A percentile compares a stretch with the other conserved stretches of the same genome.
Conservation (phyloP, 1,284 basidiomycete genomes). For the Pascua sp. region DNA sequence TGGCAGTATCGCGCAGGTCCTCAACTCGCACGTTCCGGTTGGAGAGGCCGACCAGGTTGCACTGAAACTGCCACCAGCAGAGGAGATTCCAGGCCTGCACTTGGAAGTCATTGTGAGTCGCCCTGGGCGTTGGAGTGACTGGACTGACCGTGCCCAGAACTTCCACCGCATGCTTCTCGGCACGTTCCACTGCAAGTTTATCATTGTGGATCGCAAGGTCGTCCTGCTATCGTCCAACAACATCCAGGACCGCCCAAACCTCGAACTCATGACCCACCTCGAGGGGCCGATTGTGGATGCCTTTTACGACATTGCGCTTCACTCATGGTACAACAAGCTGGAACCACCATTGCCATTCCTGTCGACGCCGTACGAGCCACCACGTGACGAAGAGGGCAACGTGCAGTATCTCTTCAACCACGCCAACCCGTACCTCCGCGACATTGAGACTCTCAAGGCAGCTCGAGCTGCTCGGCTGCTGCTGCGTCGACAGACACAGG, state of each 20-base stretch:
- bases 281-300: slow-evolving; percentile 67
- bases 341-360: slow-evolving; percentile 40
- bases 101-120: slow-evolving; percentile 58
- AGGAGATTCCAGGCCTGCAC: slow-evolving; percentile 61
- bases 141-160: slow-evolving; percentile 33
- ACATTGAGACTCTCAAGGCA: slow-evolving; percentile 53
- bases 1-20: slow-evolving; percentile 57
- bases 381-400: slow-evolving; percentile 37
- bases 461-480: slow-evolving; percentile 51
- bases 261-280: slow-evolving; percentile 64
- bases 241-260: slow-evolving; percentile 58
- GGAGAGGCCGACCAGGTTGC: slow-evolving; percentile 42
- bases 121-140: not conserved
- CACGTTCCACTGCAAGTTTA: slow-evolving; percentile 74
- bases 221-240: slow-evolving; percentile 72
- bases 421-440: slow-evolving; percentile 54
- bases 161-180: slow-evolving; percentile 60
- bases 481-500: slow-evolving; percentile 45
- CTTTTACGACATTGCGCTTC: slow-evolving; percentile 67
- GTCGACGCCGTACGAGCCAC: slow-evolving; percentile 46
- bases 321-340: slow-evolving; percentile 55
- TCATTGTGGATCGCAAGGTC: slow-evolving; percentile 69
- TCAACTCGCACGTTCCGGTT: slow-evolving; percentile 56
- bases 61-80: slow-evolving; percentile 58
- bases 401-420: slow-evolving; percentile 55